A percentile compares a stretch with the other conserved stretches of the same genome.
phyloP scores from a whole-genome alignment of 371 early-diverging fungal genomes.

The Basidiobolus meristosporus region DNA sequence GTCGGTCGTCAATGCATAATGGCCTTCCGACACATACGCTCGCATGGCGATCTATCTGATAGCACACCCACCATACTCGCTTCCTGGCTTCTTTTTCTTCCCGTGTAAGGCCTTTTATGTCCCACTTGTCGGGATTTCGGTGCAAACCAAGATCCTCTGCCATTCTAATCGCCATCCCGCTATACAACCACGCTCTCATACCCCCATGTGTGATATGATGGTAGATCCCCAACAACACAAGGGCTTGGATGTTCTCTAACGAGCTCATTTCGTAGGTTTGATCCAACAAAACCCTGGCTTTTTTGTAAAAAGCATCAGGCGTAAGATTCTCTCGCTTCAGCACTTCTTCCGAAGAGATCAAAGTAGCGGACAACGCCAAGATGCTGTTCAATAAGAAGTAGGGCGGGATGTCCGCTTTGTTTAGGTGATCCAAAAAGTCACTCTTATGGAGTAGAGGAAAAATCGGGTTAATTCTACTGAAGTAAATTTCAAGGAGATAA shows the following conservation, averaged over 20 bases:
- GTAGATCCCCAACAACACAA: slow-evolving; percentile 9
- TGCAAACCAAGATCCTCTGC: slow-evolving; percentile 49
- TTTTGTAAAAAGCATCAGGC: neutral
- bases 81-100: slow-evolving; percentile 32
- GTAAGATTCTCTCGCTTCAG: slow-evolving; percentile 12
- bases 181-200: slow-evolving; percentile 12
- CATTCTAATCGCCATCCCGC: slow-evolving; percentile 37
- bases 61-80: slow-evolving; percentile 39
- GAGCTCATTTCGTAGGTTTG: neutral
- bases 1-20: slow-evolving; percentile 20
- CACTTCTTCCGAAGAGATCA: slow-evolving; percentile 30
- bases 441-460: slow-evolving; percentile 46
- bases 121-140: slow-evolving; percentile 20
- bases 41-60: slow-evolving; percentile 28
- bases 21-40: slow-evolving; percentile 18
- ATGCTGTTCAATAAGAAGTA: slow-evolving; percentile 47
- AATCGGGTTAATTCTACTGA: slow-evolving; percentile 42
- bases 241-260: slow-evolving; percentile 8
- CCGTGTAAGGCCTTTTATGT: slow-evolving; percentile 13
- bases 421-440: slow-evolving; percentile 25
- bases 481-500: slow-evolving; percentile 18
- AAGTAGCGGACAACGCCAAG: slow-evolving; percentile 46
- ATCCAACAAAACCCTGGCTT: neutral
- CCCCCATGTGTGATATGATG: neutral
- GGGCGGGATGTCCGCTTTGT: slow-evolving; percentile 14